phyloP scores from a whole-genome alignment of 176 grass and related monocot species.

The Alloteropsis semialata region DNA sequence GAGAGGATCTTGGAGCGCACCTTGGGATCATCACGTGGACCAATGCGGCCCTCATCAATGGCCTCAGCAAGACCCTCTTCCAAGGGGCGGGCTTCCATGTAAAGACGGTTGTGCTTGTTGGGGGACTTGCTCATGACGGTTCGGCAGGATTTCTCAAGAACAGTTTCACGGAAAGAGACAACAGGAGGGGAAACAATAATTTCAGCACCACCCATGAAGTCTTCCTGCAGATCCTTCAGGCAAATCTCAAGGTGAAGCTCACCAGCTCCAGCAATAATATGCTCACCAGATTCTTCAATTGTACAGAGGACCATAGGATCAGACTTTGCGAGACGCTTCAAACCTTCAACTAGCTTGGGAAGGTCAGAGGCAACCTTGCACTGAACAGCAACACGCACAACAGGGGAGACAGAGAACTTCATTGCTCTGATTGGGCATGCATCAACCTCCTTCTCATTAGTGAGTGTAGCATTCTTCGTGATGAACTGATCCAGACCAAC shows the following conservation, averaged over 20 bases:
- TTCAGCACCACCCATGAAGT: constrained; percentile 79
- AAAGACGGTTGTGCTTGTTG: constrained; percentile 80
- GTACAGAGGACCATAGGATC: constrained; percentile 76
- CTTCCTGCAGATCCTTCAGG: constrained; percentile 76
- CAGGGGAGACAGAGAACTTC: constrained; percentile 79
- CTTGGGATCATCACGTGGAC: constrained; percentile 79
- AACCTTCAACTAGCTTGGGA: constrained; percentile 75
- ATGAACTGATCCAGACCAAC: constrained; percentile 79
- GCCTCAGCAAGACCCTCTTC: constrained; percentile 71
- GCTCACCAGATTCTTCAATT: constrained; percentile 72
- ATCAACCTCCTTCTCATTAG: constrained; percentile 71
- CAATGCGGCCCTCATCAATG: constrained; percentile 64
- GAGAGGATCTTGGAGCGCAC: constrained; percentile 66
- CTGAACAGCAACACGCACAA: constrained; percentile 77
- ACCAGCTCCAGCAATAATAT: constrained; percentile 71
- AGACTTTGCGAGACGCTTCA: constrained; percentile 70
- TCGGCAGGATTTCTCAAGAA: constrained; percentile 63
- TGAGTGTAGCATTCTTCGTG: constrained; percentile 77
- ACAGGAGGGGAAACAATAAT: constrained; percentile 64
- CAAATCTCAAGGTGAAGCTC: constrained; percentile 82
- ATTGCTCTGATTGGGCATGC: constrained; percentile 73
- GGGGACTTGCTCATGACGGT: constrained; percentile 83
- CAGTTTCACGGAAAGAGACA: constrained; percentile 88
- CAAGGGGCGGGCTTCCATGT: constrained; percentile 71
- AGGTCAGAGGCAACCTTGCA: constrained; percentile 73